Evolutionary conservation across 805 yeast species (phyloP).

Genomic region (Komagataella phaffii): DNA sequence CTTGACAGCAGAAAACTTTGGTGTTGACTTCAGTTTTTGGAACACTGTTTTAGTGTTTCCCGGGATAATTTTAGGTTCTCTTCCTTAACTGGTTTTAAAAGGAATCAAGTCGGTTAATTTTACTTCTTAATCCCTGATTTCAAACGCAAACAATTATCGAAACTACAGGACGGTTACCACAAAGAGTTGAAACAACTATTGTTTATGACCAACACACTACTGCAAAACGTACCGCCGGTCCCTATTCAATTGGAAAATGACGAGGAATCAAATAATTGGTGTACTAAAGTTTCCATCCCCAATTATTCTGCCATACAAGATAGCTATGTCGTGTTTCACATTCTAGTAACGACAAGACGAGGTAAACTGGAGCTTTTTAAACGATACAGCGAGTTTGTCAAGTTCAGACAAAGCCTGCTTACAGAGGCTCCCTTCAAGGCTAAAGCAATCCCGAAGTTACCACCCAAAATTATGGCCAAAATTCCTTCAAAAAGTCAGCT

Average conservation of each 20-base stretch:
- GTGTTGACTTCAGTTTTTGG: no score
- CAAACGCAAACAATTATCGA: background rate
- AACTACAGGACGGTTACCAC: background rate
- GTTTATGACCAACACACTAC: background rate
- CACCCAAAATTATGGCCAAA: conserved; percentile 35
- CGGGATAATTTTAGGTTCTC: background rate
- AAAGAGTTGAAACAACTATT: background rate
- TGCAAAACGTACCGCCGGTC: background rate
- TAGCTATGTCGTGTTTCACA: background rate
- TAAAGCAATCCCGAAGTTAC: conserved; percentile 31
- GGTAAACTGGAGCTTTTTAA: conserved; percentile 34
- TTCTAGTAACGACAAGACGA: conserved; percentile 12
- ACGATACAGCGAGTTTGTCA: conserved; percentile 53
- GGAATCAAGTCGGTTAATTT: background rate
- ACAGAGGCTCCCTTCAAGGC: conserved; percentile 20
- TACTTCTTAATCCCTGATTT: background rate
- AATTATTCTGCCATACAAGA: background rate
- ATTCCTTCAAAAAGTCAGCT: conserved; percentile 31
- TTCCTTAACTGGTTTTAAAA: background rate
- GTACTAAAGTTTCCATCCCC: background rate
- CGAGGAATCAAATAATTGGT: background rate
- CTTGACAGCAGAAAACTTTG: no score
- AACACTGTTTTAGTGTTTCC: background rate
- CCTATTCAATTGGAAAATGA: background rate
- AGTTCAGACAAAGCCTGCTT: conserved; percentile 26